Evolutionary conservation across 352 stramenopile species (phyloP), one percentile per base, ranked within the genome.

Genomic region (Pythium pectinolyticum): DNA sequence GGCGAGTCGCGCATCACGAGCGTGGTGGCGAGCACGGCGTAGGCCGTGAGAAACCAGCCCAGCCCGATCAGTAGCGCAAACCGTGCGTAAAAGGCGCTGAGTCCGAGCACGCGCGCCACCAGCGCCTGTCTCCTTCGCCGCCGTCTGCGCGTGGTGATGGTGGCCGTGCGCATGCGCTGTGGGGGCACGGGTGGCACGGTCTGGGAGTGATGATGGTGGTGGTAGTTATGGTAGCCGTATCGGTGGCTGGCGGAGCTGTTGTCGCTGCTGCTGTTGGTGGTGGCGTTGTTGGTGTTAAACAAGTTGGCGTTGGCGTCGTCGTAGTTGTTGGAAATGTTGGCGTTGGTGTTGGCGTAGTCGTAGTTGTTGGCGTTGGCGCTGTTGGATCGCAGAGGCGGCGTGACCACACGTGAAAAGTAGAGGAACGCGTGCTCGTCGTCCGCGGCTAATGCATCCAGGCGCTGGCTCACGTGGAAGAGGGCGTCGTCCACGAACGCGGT

Each of bases 401-500:
- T 61, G 27, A 57, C 32, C 34, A 63, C 53, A 47, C 61, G 61
- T 20, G 61, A 53, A 37, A 62, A 62, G 55, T 64, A 57, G 49
- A 65, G 52, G 39, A 51, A 54, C 19, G 54, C 63, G 55, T 61
- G 63, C 48, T 70, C 63, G 49, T 70, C 63, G 47, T 70, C 63
- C 47, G 63, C 63, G 22, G 63, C 63, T 20, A 70, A 49, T 34
- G 63, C 63, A 32, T 70, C 63, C 22, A 70, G 56, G 20, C 63
- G 63, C 55, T 70, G 63, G 55, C 63, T 54, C 39, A 70, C 63
- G 56, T 70, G 54, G 56, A 61, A 70, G 39, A 70, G 56, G 55
- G 63, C 50, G 55, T 70, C 63, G 43, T 70, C 63, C 20, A 31
- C 53, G 27, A 32, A n/a, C 27, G 10, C 32, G 28, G 31, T 24